phyloP scores from a whole-genome alignment of 1,284 basidiomycete species.

The Lignosus rhinocerotis region DNA sequence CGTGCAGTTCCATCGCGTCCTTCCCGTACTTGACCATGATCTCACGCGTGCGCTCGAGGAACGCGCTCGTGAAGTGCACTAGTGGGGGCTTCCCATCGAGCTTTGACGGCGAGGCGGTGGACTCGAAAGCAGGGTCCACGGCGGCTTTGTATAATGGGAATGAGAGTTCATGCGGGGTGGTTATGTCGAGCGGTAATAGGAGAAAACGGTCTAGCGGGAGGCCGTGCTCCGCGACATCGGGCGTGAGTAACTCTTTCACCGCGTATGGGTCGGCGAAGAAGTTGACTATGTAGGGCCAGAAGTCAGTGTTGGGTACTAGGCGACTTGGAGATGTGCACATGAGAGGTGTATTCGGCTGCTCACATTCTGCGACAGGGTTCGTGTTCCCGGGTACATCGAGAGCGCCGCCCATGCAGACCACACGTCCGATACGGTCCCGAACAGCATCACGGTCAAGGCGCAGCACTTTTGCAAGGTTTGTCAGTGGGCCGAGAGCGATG shows the following conservation, averaged over 20 bases:
- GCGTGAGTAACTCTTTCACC: conserved; percentile 62
- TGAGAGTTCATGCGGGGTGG: conserved; percentile 74
- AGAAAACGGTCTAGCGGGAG: conserved; percentile 68
- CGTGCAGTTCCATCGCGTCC: conserved; percentile 85
- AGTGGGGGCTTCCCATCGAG: conserved; percentile 52
- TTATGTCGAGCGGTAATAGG: conserved; percentile 81
- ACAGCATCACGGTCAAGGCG: conserved; percentile 56
- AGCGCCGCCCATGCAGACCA: conserved; percentile 96
- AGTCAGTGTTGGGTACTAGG: background rate
- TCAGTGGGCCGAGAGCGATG: conserved; percentile 86
- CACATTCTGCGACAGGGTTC: conserved; percentile 79
- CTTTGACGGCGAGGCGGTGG: conserved; percentile 46
- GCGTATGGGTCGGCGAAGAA: conserved; percentile 93
- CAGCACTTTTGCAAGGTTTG: conserved; percentile 78
- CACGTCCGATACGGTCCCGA: conserved; percentile 63
- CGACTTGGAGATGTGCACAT: background rate
- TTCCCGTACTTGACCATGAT: conserved; percentile 72
- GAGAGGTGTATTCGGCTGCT: conserved; percentile 9
- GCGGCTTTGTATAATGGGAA: conserved; percentile 60
- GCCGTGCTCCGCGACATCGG: conserved; percentile 37
- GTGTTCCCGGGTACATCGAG: conserved; percentile 93
- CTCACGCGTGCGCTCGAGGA: conserved; percentile 75
- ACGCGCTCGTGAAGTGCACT: conserved; percentile 75
- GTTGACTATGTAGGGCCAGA: conserved; percentile 63
- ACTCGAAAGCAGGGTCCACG: conserved; percentile 59